Percentiles rank a stretch among this genome's conserved stretches.
Evolutionary conservation across 2,329 filamentous ascomycete species (phyloP).

Genomic region (Phialophora expanda): DNA sequence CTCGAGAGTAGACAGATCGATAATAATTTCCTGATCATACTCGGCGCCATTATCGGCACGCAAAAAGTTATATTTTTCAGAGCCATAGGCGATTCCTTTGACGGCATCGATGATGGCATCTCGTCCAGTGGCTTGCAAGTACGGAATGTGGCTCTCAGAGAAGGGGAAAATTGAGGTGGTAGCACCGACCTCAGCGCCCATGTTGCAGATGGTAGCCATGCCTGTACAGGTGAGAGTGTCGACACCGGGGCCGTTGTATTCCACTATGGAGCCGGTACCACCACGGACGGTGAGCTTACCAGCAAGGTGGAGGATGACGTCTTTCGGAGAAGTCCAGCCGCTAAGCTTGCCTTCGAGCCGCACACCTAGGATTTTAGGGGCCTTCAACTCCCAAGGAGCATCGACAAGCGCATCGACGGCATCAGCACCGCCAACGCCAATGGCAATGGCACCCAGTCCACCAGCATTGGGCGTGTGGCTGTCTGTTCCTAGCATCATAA

Average conservation of each 20-base stretch:
- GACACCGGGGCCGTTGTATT: conserved; percentile 90
- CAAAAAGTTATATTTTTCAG: conserved; percentile 68
- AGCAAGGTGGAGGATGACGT: conserved; percentile 88
- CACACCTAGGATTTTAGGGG: conserved; percentile 86
- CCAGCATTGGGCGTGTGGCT: conserved; percentile 98
- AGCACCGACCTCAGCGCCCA: conserved; percentile 86
- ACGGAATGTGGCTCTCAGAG: conserved; percentile 79
- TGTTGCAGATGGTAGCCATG: conserved; percentile 90
- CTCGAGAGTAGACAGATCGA: conserved; percentile 87
- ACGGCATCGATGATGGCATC: conserved; percentile 71
- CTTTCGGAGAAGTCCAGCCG: conserved; percentile 94
- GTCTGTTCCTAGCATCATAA: conserved; percentile 99
- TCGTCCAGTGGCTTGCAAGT: conserved; percentile 83
- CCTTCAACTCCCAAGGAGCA: conserved; percentile 96
- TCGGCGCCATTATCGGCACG: conserved; percentile 78
- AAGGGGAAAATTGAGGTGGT: conserved; percentile 96
- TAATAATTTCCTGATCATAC: conserved; percentile 89
- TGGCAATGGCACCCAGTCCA: conserved; percentile 88
- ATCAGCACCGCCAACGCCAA: conserved; percentile 95
- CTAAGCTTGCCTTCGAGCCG: conserved; percentile 79
- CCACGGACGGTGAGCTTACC: conserved; percentile 90
- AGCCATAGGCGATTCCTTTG: conserved; percentile 63
- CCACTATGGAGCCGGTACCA: conserved; percentile 91
- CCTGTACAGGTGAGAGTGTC: conserved; percentile 88
- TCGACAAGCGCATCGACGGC: conserved; percentile 96